Base-by-base conservation (phyloP, 352 stramenopile species). In the Globisporangium canariense region DNA sequence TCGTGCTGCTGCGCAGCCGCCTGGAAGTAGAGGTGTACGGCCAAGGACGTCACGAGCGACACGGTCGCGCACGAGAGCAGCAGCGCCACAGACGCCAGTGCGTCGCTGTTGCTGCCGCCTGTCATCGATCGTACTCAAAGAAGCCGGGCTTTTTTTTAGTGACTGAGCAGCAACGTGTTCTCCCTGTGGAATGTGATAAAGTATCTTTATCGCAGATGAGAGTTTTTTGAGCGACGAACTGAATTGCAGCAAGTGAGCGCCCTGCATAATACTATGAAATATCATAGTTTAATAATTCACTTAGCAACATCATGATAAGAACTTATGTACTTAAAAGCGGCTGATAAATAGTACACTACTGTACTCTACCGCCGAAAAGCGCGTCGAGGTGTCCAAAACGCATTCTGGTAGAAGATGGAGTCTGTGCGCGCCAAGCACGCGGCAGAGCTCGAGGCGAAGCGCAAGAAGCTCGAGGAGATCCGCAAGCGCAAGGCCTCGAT, bases 401-500 rank as follows among this genome's bases (percentile, higher is more conserved):
- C 51, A n/a, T 28, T 28, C 2, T 28, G 25, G 25, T 28, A 28
- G 58, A 38, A 38, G 49, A 88, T 88, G 78, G 78, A 88, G 70
- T 88, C 78, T 64, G 75, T 93, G 63, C 86, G 86, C 65, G 86
- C 84, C 53, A 90, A 90, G 67, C 86, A 95, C 69, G 86, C 85
- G 72, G 85, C 85, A 6, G 87, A 96, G 71, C 75, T 96, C 49
- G 87, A 96, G 68, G 87, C 81, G 32, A 96, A 96, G 75, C 86
- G 86, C 67, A 89, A 88, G 70, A 96, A 96, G 74, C 78, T 96
- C n/a, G 86, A 96, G 69, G 87, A 96, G 76, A 94, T 96, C 66
- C 87, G 87, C 54, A 80, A 89, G 58, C 82, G 87, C 38, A 96
- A 96, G 68, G 87, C 85, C 0, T 84, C 82, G 28, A 76, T 93